Percentiles rank a stretch among this genome's conserved stretches.
phyloP scores from a whole-genome alignment of 192 early-diverging fungal species.

The Coemansia sp. region DNA sequence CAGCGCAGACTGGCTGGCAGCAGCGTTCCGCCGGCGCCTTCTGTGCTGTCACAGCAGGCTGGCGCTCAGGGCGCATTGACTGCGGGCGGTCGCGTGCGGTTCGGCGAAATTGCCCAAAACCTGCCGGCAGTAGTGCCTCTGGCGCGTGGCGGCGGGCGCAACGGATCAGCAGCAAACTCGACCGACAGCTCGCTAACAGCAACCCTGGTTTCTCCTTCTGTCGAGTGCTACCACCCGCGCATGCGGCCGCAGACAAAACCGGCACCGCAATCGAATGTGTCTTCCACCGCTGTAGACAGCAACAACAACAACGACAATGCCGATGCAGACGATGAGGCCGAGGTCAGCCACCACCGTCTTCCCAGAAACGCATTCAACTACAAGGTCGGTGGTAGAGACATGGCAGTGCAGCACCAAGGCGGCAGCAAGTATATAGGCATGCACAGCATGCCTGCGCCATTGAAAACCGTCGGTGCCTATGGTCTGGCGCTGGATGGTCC shows the following conservation, averaged over 20 bases:
- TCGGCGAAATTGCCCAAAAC: conserved; percentile 10
- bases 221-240: conserved; percentile 45
- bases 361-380: neutral
- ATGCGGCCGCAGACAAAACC: conserved; percentile 9
- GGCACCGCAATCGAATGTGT: neutral
- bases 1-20: neutral
- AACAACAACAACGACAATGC: conserved; percentile 14
- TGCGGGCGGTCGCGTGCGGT: conserved; percentile 29
- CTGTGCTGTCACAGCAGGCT: neutral
- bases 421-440: conserved; percentile 13
- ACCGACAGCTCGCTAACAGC: conserved; percentile 51
- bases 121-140: conserved; percentile 15
- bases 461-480: conserved; percentile 14
- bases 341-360: neutral
- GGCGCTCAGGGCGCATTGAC: neutral
- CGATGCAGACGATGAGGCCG: conserved; percentile 47
- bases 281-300: conserved; percentile 8
- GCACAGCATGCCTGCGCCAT: conserved; percentile 38
- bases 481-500: conserved; percentile 11
- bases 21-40: neutral
- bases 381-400: neutral
- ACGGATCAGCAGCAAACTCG: conserved; percentile 20
- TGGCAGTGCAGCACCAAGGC: neutral
- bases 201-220: conserved; percentile 43
- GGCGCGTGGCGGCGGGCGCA: conserved; percentile 15